Evolutionary conservation across 139 green algal species (phyloP).

Genomic region (Chlamydomonas sp.): DNA sequence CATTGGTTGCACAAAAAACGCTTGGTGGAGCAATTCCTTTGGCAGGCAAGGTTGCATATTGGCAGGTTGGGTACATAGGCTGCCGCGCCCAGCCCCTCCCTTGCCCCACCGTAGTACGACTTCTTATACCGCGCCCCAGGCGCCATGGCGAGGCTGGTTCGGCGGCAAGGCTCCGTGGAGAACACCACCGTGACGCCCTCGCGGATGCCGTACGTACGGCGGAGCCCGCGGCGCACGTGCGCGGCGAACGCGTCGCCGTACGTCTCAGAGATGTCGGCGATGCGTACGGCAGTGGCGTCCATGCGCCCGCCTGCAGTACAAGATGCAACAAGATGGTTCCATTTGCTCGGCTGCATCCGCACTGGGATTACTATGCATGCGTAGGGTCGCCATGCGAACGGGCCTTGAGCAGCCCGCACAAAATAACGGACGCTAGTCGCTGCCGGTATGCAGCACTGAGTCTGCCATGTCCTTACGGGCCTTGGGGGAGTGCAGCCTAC

Average conservation of each 20-base stretch:
- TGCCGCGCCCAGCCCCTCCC: too few relatives aligned
- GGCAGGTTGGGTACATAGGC: background rate
- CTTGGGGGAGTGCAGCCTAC: too few relatives aligned
- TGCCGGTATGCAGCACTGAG: too few relatives aligned
- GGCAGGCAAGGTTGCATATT: too few relatives aligned
- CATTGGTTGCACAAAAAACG: background rate
- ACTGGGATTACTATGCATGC: too few relatives aligned
- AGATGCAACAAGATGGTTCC: too few relatives aligned
- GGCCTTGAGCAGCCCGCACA: too few relatives aligned
- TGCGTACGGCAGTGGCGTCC: conserved; percentile 47
- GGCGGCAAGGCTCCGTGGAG: conserved; percentile 25
- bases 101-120: conserved; percentile 45
- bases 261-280: conserved; percentile 53
- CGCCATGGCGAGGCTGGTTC: conserved; percentile 13
- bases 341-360: too few relatives aligned
- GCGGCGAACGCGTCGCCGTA: conserved; percentile 62
- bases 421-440: too few relatives aligned
- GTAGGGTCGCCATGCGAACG: too few relatives aligned
- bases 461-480: too few relatives aligned
- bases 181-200: conserved; percentile 28
- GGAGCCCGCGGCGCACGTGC: conserved; percentile 34
- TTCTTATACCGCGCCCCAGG: conserved; percentile 30
- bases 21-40: background rate
- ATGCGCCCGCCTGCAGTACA: conserved; percentile 42
- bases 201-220: conserved; percentile 20